Evolutionary conservation across 495 filamentous ascomycete genomes (phyloP).

Genomic region (Neurospora sp.): DNA sequence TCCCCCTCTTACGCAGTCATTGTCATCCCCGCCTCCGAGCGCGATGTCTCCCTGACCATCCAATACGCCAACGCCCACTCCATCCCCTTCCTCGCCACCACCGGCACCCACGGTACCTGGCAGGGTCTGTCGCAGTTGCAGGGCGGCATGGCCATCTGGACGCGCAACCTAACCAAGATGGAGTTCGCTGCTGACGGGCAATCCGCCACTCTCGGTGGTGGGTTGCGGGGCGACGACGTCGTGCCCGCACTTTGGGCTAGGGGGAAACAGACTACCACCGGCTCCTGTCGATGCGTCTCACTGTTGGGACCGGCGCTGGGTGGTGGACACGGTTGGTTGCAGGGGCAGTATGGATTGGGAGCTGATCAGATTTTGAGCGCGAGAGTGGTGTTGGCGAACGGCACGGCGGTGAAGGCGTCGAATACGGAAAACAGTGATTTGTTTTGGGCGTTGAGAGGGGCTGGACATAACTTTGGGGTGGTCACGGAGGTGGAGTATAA

Average conservation of each 20-base stretch:
- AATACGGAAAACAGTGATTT: conserved; percentile 32
- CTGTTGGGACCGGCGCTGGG: conserved; percentile 45
- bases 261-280: conserved; percentile 37
- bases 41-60: conserved; percentile 41
- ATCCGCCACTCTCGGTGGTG: conserved; percentile 41
- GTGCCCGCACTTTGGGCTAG: conserved; percentile 19
- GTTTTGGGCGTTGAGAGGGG: conserved; percentile 48
- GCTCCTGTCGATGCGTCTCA: conserved; percentile 44
- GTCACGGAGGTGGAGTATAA: conserved; percentile 38
- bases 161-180: conserved; percentile 33
- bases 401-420: conserved; percentile 26
- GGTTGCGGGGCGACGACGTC: conserved; percentile 23
- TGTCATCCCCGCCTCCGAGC: conserved; percentile 37
- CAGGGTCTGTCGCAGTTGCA: conserved; percentile 28
- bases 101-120: conserved; percentile 35
- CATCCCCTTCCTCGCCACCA: conserved; percentile 41
- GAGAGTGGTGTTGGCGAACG: conserved; percentile 47
- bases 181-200: conserved; percentile 30
- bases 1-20: conserved; percentile 32
- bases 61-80: conserved; percentile 32
- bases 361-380: conserved; percentile 44
- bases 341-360: conserved; percentile 49
- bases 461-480: conserved; percentile 55
- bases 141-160: conserved; percentile 37
- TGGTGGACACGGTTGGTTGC: conserved; percentile 49